A percentile compares a stretch with the other conserved stretches of the same genome.
Conservation (phyloP, 1,284 basidiomycete species). For the Boletus semigastroideus region DNA sequence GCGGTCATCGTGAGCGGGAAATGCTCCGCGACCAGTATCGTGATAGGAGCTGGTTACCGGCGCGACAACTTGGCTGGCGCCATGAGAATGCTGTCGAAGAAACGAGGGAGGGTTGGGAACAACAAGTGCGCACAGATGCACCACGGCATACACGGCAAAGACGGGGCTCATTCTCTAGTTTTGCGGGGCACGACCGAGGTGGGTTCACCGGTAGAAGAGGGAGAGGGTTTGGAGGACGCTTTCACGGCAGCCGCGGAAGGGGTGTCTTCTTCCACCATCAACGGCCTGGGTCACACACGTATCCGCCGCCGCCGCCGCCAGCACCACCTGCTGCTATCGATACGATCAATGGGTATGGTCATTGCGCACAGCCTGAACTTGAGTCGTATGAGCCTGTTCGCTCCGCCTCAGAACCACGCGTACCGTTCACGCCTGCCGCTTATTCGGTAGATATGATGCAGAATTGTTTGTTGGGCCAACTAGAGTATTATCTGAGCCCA, state of each 20-base stretch:
- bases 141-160: slow-evolving; percentile 23
- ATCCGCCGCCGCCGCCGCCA: not conserved
- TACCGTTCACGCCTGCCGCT: slow-evolving; percentile 57
- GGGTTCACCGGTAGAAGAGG: slow-evolving; percentile 35
- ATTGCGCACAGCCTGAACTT: slow-evolving; percentile 24
- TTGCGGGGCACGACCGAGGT: slow-evolving; percentile 30
- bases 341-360: slow-evolving; percentile 25
- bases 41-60: slow-evolving; percentile 18
- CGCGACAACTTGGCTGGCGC: slow-evolving; percentile 22
- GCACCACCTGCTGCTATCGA: slow-evolving; percentile 17
- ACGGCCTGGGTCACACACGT: slow-evolving; percentile 25
- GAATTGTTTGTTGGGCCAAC: slow-evolving; percentile 72
- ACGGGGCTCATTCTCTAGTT: slow-evolving; percentile 29
- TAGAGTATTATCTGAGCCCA: slow-evolving; percentile 88
- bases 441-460: slow-evolving; percentile 65
- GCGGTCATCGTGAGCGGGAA: slow-evolving; percentile 21
- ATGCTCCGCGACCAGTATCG: slow-evolving; percentile 19
- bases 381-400: slow-evolving; percentile 31
- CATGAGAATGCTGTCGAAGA: slow-evolving; percentile 27
- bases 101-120: slow-evolving; percentile 25
- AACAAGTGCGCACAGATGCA: slow-evolving; percentile 13
- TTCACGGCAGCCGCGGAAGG: slow-evolving; percentile 25
- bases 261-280: slow-evolving; percentile 26
- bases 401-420: slow-evolving; percentile 21
- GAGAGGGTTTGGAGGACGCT: slow-evolving; percentile 36